Base-by-base conservation (phyloP, 495 filamentous ascomycete genomes). In the Penicillium longicatenatum region DNA sequence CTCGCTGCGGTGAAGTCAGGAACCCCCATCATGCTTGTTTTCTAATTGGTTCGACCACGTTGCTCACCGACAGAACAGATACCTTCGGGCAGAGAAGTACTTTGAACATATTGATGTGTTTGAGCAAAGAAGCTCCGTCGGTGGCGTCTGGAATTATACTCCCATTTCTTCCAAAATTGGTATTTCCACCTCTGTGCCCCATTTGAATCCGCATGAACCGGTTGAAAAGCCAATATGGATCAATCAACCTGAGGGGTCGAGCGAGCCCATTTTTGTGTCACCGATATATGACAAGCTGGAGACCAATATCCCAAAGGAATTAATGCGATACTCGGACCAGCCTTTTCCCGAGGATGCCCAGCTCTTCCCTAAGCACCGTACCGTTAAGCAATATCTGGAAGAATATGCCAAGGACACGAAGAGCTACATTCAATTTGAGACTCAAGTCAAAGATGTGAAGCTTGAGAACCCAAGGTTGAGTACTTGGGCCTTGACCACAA, bases 221-320 rank as follows among this genome's bases (percentile, higher is more conserved):
- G 43, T 63, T 6, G 71, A 79, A 55, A 70, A 71, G 50, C 82
- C 81, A 45, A 63, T 73, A 54, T 82, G 76, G 79, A 59, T 58
- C 30, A 60, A 63, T 19, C 43, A 55, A 14, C 31, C 62, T 31
- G 51, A 68, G 10, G 55, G 64, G 21, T 68, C 24, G 11, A 29
- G 50, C 19, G 65, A 74, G 26, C 70, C 79, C 1, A 66, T 66
- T 6, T 82, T 84, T 75, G 68, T 90, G 70, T 84, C 89, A 4
- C 90, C 93, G 4, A 80, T 96, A 68, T 97, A 98, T 65, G 86
- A 92, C 14, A 67, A 77, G 30, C 70, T 97, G 26, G 87, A 95
- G 60, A 91, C 92, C 39, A 98, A 98, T 67, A 91, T 97, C 37
- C 91, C 93, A 1, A 84, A 92, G 52, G 74, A 76, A 1, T 65